These are phyloP conservation scores for Hypoxylon trugodes DNA, from an alignment of 495 filamentous ascomycete species.

Conservation along the genomic window DNA sequence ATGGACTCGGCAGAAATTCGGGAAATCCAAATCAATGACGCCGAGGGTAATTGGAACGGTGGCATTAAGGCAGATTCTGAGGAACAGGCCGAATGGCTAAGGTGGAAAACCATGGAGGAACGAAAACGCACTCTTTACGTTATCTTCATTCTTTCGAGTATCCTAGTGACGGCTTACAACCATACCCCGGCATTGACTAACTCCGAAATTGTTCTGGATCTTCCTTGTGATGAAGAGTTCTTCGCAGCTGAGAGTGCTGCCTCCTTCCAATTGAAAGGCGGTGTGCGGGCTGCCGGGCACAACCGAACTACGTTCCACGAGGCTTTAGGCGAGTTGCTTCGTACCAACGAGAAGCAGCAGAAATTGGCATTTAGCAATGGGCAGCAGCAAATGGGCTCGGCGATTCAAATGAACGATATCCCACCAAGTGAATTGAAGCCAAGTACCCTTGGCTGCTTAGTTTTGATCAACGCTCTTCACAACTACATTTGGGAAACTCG, in stretches of 20 bases:
- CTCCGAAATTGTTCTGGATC: slow-evolving; percentile 88
- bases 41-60: slow-evolving; percentile 59
- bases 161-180: slow-evolving; percentile 92
- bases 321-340: slow-evolving; percentile 81
- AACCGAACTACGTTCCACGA: slow-evolving; percentile 74
- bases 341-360: slow-evolving; percentile 78
- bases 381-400: slow-evolving; percentile 57
- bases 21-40: slow-evolving; percentile 54
- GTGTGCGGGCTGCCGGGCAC: slow-evolving; percentile 68
- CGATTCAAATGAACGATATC: slow-evolving; percentile 55
- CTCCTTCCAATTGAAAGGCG: slow-evolving; percentile 80
- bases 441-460: slow-evolving; percentile 92
- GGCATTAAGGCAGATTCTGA: slow-evolving; percentile 61
- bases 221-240: slow-evolving; percentile 93
- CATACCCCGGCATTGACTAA: slow-evolving; percentile 90
- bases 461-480: slow-evolving; percentile 94
- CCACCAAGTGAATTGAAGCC: slow-evolving; percentile 76
- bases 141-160: slow-evolving; percentile 88
- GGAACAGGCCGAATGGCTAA: slow-evolving; percentile 84
- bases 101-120: slow-evolving; percentile 89
- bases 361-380: slow-evolving; percentile 55
- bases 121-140: slow-evolving; percentile 93
- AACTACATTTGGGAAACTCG: slow-evolving; percentile 99
- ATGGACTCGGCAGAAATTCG: slow-evolving; percentile 50
- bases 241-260: slow-evolving; percentile 85